Evolutionary conservation across 306 rosid genomes (phyloP).

Genomic region (Mimosa pudica): DNA sequence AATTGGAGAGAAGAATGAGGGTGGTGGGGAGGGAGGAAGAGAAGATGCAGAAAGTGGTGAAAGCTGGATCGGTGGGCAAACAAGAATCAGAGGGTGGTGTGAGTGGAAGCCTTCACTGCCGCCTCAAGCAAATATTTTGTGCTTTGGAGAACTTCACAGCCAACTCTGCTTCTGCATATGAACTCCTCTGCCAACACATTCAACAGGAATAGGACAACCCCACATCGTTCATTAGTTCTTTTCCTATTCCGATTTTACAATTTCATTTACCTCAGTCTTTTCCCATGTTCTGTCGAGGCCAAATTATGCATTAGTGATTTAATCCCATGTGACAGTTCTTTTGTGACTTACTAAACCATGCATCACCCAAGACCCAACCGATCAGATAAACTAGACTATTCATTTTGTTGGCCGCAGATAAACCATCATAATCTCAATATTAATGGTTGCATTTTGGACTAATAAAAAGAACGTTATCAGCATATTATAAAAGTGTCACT

Average conservation of each 20-base stretch:
- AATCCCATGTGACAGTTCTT: not conserved
- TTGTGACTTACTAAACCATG: not conserved
- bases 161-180: constrained; percentile 50
- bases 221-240: constrained; percentile 16
- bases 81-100: constrained; percentile 28
- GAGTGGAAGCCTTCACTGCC: constrained; percentile 34
- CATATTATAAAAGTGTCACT: not conserved
- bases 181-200: constrained; percentile 58
- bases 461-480: not conserved
- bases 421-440: not conserved
- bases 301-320: not conserved
- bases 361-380: not conserved
- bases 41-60: constrained; percentile 53
- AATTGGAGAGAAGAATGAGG: constrained; percentile 54
- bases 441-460: not conserved
- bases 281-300: not conserved
- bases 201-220: constrained; percentile 31
- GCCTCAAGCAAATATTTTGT: constrained; percentile 55
- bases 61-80: constrained; percentile 36
- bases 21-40: constrained; percentile 54
- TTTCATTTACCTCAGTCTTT: not conserved
- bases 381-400: not conserved
- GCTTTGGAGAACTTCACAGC: constrained; percentile 63
- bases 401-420: not conserved
- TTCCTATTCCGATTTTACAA: not conserved